Evolutionary conservation across 495 filamentous ascomycete species (phyloP).

Genomic region (Apodospora peruviana): DNA sequence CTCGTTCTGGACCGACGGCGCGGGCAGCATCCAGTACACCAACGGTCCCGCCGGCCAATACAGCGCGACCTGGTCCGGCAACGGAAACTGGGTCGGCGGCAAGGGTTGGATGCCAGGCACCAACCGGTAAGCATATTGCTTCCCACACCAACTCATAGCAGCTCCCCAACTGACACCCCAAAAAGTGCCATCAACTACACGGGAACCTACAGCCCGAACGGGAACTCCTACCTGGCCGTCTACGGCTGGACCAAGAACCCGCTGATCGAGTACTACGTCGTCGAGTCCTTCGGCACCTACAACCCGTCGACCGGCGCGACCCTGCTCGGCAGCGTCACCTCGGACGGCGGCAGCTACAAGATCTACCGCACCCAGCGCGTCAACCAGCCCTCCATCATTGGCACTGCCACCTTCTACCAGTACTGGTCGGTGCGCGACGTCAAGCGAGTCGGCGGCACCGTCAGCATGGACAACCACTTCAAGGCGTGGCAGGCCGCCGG

Average conservation of each 20-base stretch:
- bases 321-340: constrained; percentile 49
- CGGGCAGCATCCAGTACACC: constrained; percentile 49
- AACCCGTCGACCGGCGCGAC: constrained; percentile 44
- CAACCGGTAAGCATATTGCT: background rate
- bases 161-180: background rate
- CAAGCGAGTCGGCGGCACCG: constrained; percentile 40
- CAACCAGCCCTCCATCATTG: constrained; percentile 56
- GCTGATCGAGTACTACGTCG: constrained; percentile 57
- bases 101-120: constrained; percentile 57
- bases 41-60: constrained; percentile 50
- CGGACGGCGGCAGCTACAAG: constrained; percentile 59
- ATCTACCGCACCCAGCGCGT: constrained; percentile 54
- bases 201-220: constrained; percentile 44
- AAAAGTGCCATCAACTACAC: constrained; percentile 48
- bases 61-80: constrained; percentile 44
- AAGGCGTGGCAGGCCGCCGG: constrained; percentile 48
- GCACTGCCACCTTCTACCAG: constrained; percentile 52
- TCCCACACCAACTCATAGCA: background rate
- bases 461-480: constrained; percentile 51
- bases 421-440: constrained; percentile 49
- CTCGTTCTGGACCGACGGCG: constrained; percentile 56
- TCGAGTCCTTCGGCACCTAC: constrained; percentile 51
- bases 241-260: constrained; percentile 56
- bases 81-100: constrained; percentile 56
- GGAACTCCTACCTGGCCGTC: constrained; percentile 52